Percentiles rank a stretch among this genome's conserved stretches.
These are phyloP conservation scores for Vigna angularis DNA, from an alignment of 306 rosid genomes.

Conservation along the genomic window DNA sequence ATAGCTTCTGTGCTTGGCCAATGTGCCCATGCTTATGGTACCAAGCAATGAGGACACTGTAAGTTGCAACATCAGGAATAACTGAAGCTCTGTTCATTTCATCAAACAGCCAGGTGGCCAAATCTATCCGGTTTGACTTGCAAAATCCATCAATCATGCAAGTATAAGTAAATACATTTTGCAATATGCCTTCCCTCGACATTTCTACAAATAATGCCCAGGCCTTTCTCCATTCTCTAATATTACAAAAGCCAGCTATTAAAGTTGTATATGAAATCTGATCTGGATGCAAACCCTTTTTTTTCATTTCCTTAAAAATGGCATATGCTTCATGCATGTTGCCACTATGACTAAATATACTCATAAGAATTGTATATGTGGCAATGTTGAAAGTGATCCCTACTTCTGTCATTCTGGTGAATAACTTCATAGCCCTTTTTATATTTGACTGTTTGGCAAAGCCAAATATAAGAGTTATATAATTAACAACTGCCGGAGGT, in stretches of 20 bases:
- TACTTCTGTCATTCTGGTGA: slow-evolving; percentile 53
- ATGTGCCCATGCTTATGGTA: slow-evolving; percentile 46
- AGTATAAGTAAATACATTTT: slow-evolving; percentile 61
- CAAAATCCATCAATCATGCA: slow-evolving; percentile 66
- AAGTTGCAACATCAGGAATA: slow-evolving; percentile 60
- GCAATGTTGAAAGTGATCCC: slow-evolving; percentile 53
- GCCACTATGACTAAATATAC: slow-evolving; percentile 44
- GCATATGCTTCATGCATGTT: slow-evolving; percentile 51
- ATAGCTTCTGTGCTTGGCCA: slow-evolving; percentile 49
- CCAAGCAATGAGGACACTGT: slow-evolving; percentile 59
- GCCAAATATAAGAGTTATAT: slow-evolving; percentile 60
- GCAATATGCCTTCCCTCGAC: slow-evolving; percentile 52
- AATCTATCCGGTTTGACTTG: slow-evolving; percentile 60
- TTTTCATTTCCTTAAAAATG: slow-evolving; percentile 53
- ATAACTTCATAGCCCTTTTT: slow-evolving; percentile 54
- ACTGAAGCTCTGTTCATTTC: slow-evolving; percentile 53
- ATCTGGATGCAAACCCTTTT: slow-evolving; percentile 57
- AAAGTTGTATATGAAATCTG: slow-evolving; percentile 59
- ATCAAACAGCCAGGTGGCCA: slow-evolving; percentile 52
- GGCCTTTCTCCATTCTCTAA: slow-evolving; percentile 53
- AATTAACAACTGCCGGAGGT: slow-evolving; percentile 60
- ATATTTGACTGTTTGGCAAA: slow-evolving; percentile 58
- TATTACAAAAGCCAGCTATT: slow-evolving; percentile 60
- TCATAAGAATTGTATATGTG: slow-evolving; percentile 60
- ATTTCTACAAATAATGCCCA: slow-evolving; percentile 57